These are phyloP conservation scores for Geotrichum cucujoidarum DNA, from an alignment of 1,139 yeast genomes.

Conservation along the genomic window DNA sequence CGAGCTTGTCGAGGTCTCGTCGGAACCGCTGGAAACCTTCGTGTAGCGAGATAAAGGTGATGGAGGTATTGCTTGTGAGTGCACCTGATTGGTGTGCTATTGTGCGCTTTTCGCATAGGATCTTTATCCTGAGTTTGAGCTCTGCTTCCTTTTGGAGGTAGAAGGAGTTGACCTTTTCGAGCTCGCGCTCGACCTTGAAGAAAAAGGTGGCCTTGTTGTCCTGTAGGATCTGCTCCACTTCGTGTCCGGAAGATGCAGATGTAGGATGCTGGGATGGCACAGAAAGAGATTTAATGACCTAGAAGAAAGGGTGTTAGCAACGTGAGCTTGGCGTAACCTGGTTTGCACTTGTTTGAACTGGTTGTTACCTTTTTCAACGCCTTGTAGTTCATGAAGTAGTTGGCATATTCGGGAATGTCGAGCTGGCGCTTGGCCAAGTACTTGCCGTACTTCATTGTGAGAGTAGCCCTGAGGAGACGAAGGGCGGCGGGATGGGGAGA, in stretches of 20 bases:
- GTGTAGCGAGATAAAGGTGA: slow-evolving; percentile 61
- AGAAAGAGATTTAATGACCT: slow-evolving; percentile 42
- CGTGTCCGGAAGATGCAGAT: slow-evolving; percentile 27
- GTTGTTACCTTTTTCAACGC: slow-evolving; percentile 62
- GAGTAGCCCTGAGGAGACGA: background rate
- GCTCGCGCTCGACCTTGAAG: slow-evolving; percentile 85
- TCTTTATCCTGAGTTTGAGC: slow-evolving; percentile 65
- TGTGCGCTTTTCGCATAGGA: slow-evolving; percentile 65
- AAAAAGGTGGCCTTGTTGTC: slow-evolving; percentile 92
- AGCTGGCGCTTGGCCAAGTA: slow-evolving; percentile 89
- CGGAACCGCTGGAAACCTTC: slow-evolving; percentile 88
- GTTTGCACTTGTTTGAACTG: no score
- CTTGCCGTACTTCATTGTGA: slow-evolving; percentile 79
- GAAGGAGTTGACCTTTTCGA: slow-evolving; percentile 87
- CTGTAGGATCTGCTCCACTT: slow-evolving; percentile 58
- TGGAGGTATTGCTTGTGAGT: slow-evolving; percentile 44
- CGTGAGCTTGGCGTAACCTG: background rate
- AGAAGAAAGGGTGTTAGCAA: slow-evolving; percentile 4
- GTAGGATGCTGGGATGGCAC: slow-evolving; percentile 29
- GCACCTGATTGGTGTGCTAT: slow-evolving; percentile 48
- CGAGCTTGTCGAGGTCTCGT: slow-evolving; percentile 78
- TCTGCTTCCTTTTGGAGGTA: slow-evolving; percentile 89
- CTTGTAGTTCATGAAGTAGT: slow-evolving; percentile 90
- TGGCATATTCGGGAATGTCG: slow-evolving; percentile 91
- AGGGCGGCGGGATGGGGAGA: background rate